Base-by-base conservation (phyloP, 352 stramenopile species). In the Phytophthora pini region DNA sequence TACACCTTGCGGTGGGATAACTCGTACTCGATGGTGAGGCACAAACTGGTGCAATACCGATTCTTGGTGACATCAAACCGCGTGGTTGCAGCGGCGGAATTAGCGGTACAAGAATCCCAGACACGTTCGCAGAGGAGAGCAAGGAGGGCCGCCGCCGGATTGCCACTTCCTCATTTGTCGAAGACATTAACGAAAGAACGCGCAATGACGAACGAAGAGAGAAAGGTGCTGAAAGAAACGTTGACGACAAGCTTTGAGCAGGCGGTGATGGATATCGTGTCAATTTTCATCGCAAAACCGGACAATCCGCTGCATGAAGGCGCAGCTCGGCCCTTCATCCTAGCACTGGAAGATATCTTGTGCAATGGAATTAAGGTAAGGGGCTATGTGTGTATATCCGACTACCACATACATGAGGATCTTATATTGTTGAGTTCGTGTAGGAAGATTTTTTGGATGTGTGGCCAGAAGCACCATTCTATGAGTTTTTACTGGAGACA, bases 1-100 rank as follows among this genome's bases (percentile, higher is more conserved):
- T 87, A 86, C 59, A 83, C 81, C 34, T 73, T 93, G 38, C 72
- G 70, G 5, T 93, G 85, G 85, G 83, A 92, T 54, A 93, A 93
- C 57, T 79, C 76, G 31, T 93, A 93, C 67, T 93, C 85, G 49
- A 66, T 89, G 29, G 67, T 92, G 24, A 81, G 85, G 4, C 77
- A 86, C 65, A 93, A 93, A 38, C 56, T 73, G 11, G 67, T 94
- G 20, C 68, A 68, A 17, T 94, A 92, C 49, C 74, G 85, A 7
- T 79, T 83, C 17, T 51, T 89, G 2, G 48, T 82, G 32, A 80
- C 70, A 1, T 84, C 81, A 1, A 67, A 61, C 13, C 56, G 62
- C 0, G 79, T 72, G 15, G 68, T 88, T 38, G 60, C 57, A 36
- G 80, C 82, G 0, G 83, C 85, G 3, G 63, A 89, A n/a, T 66